Evolutionary conservation across 805 yeast species (phyloP), one percentile per base, ranked within the genome.

Genomic region (Lachancea waltii): DNA sequence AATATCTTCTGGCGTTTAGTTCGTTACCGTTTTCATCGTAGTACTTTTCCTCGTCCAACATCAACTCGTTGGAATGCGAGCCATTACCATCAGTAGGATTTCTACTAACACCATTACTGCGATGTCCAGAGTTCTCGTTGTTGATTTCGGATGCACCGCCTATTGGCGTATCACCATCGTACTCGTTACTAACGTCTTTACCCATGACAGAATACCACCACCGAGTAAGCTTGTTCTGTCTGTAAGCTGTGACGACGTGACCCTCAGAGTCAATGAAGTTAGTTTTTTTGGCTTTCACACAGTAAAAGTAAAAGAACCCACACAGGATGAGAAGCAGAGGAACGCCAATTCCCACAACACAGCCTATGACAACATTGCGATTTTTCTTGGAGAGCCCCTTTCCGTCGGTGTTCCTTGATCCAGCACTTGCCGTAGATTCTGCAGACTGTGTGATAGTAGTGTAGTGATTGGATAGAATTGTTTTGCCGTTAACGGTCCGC

Each of bases 261-360:
- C 65, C 65, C 37, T 61, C 64, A 2, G 64, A 58, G 40, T 61
- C 60, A 33, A 61, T 56, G 39, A 56, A 61, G 36, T 59, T 58
- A 13, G 59, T 51, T 35, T 53, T 53, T 31, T 48, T 56, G 4
- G 62, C 47, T 35, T 48, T 51, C 18, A 61, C 44, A 36, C 59
- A 59, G 41, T 47, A 53, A 35, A 53, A 42, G 35, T 61, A 61
- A 3, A 58, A 32, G n/a, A 57, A 23, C 6, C 55, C 39, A 3
- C 44, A 35, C 3, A 46, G 39, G 3, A 49, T 47, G 1, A 62
- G 28, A 2, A 78, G 54, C 0, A 73, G 46, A 2, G 89, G 84
- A 1, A 79, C 77, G 36, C 85, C 85, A 10, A 82, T 71, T 39
- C 87, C 87, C 5, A 81, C 80, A 20, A 76, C 80, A 42, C 79